Evolutionary conservation across 2,329 filamentous ascomycete species (phyloP).

Genomic region (Neonectria coccinea): DNA sequence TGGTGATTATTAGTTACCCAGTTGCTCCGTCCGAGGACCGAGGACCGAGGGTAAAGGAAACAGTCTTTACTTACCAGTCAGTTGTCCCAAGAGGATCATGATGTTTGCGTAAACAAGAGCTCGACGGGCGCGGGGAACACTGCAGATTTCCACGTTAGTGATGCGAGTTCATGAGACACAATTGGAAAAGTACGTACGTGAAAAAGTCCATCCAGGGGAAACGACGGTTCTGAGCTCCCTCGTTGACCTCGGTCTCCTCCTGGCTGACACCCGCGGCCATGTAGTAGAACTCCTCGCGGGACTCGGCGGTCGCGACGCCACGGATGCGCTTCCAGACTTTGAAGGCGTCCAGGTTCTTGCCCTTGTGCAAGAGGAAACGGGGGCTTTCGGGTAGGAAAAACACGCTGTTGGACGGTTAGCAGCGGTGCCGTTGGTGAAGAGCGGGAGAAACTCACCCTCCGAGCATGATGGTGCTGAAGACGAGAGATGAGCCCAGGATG

Average conservation of each 20-base stretch:
- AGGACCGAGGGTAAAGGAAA: too few relatives aligned
- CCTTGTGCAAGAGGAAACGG: slow-evolving; percentile 77
- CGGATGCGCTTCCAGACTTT: slow-evolving; percentile 80
- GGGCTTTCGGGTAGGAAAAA: slow-evolving; percentile 78
- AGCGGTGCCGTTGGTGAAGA: neutral
- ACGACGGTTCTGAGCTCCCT: slow-evolving; percentile 63
- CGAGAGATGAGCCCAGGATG: slow-evolving; percentile 77
- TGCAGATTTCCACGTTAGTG: slow-evolving; percentile 13
- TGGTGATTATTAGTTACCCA: neutral
- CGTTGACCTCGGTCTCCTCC: slow-evolving; percentile 65
- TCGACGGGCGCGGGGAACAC: slow-evolving; percentile 72
- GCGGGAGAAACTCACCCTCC: slow-evolving; percentile 43
- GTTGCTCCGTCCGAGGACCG: neutral
- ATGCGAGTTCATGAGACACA: neutral
- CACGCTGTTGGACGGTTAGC: slow-evolving; percentile 63
- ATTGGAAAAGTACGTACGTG: slow-evolving; percentile 54
- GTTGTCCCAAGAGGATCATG: slow-evolving; percentile 77
- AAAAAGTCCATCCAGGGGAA: slow-evolving; percentile 81
- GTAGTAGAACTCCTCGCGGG: slow-evolving; percentile 76
- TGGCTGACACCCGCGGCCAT: slow-evolving; percentile 73
- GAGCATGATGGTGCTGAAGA: slow-evolving; percentile 68
- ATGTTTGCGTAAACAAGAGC: slow-evolving; percentile 76
- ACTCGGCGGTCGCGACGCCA: slow-evolving; percentile 66
- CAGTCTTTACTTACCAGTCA: slow-evolving; percentile 62
- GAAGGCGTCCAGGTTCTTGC: slow-evolving; percentile 57